Evolutionary conservation across 2,329 filamentous ascomycete species (phyloP).

Genomic region (Cladophialophora chaetospira): DNA sequence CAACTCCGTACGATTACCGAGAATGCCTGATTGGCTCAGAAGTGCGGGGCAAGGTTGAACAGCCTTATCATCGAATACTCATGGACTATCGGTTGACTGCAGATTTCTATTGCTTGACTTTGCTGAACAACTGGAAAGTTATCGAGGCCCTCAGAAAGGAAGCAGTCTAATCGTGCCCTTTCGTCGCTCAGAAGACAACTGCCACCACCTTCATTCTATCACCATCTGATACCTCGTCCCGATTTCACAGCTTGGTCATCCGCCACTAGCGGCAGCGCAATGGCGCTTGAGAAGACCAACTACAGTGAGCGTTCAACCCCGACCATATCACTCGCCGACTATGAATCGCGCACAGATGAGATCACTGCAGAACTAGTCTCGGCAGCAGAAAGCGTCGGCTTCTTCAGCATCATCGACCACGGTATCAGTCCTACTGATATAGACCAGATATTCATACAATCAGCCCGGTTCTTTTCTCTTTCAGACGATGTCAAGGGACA

Average conservation of each 20-base stretch:
- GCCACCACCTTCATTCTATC: too few relatives aligned
- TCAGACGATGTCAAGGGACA: constrained; percentile 55
- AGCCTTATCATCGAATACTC: constrained; percentile 19
- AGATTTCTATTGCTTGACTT: neutral
- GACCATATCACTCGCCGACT: constrained; percentile 58
- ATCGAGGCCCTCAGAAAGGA: too few relatives aligned
- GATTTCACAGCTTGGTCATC: neutral
- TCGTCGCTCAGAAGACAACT: too few relatives aligned
- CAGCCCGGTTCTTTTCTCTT: constrained; percentile 58
- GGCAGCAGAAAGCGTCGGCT: constrained; percentile 62
- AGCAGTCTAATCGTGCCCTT: too few relatives aligned
- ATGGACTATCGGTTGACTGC: neutral
- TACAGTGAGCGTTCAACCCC: constrained; percentile 47
- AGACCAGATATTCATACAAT: constrained; percentile 54
- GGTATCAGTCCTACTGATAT: constrained; percentile 54
- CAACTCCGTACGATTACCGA: constrained; percentile 18
- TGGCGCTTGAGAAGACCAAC: constrained; percentile 20
- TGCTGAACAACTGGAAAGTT: too few relatives aligned
- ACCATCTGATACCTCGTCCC: too few relatives aligned
- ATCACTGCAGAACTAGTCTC: constrained; percentile 56
- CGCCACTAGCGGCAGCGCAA: neutral
- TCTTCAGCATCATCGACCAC: constrained; percentile 61
- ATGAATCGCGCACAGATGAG: constrained; percentile 53
- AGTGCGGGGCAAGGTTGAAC: constrained; percentile 7
- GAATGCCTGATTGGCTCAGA: constrained; percentile 20